phyloP scores from a whole-genome alignment of 331 rosid genomes.

The Acacia pycnantha region DNA sequence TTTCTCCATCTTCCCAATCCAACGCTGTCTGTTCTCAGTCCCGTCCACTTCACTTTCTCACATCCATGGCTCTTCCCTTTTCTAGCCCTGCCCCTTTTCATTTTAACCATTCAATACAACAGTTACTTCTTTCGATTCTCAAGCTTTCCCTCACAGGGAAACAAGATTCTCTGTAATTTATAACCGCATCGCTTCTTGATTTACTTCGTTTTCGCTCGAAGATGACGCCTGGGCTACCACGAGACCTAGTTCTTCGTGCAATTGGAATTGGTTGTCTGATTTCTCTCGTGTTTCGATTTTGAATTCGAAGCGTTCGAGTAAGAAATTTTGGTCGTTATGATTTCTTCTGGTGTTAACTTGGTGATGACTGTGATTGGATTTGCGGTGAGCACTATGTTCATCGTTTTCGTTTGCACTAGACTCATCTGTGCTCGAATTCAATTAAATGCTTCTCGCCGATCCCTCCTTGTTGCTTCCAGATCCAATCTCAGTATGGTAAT shows the following conservation, averaged over 20 bases:
- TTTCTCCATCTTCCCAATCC: not conserved
- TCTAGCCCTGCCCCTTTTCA: slow-evolving; percentile 29
- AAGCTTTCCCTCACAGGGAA: not conserved
- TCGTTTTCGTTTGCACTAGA: slow-evolving; percentile 84
- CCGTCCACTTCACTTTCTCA: slow-evolving; percentile 21
- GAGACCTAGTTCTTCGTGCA: slow-evolving; percentile 16
- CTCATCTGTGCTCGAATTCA: slow-evolving; percentile 90
- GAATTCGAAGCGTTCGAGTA: slow-evolving; percentile 15
- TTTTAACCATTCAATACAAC: slow-evolving; percentile 32
- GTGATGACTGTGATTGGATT: slow-evolving; percentile 97
- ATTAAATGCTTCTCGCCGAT: slow-evolving; percentile 71
- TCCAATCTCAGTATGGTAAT: slow-evolving; percentile 75
- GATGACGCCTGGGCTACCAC: slow-evolving; percentile 1
- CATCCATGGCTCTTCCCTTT: slow-evolving; percentile 29
- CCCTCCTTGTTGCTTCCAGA: slow-evolving; percentile 77
- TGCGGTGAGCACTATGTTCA: slow-evolving; percentile 89
- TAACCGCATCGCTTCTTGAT: not conserved
- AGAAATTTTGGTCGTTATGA: slow-evolving; percentile 52
- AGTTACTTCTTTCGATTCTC: slow-evolving; percentile 19
- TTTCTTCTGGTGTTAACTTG: slow-evolving; percentile 78
- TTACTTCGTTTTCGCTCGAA: slow-evolving; percentile 5
- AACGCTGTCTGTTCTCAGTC: slow-evolving; percentile 17
- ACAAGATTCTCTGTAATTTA: not conserved
- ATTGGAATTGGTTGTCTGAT: not conserved
- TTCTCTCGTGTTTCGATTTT: slow-evolving; percentile 8